A percentile compares a stretch with the other conserved stretches of the same genome.
Evolutionary conservation across 176 grass and related monocot genomes (phyloP).

Genomic region (Calamus simplicifolius): DNA sequence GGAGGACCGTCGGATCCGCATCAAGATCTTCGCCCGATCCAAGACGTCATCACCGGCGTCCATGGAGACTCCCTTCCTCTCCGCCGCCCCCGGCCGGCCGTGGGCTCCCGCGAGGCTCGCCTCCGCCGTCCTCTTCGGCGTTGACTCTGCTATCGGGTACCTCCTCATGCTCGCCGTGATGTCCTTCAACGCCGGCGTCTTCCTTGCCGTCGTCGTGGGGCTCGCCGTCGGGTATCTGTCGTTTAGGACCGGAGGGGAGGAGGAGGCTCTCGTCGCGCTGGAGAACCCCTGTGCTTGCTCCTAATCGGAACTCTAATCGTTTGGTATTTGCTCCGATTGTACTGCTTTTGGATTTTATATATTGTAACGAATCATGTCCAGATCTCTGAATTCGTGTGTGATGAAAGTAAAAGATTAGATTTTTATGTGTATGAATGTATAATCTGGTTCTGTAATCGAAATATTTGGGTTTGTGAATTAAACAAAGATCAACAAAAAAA

Average conservation of each 20-base stretch:
- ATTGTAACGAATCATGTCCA: too few relatives aligned
- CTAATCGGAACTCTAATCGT: conserved; percentile 5
- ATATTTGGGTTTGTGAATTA: too few relatives aligned
- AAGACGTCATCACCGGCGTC: conserved; percentile 30
- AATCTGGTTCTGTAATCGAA: too few relatives aligned
- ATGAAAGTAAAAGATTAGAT: too few relatives aligned
- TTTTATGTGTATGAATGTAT: too few relatives aligned
- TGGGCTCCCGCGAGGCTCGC: conserved; percentile 17
- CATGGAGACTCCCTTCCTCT: conserved; percentile 20
- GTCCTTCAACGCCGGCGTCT: conserved; percentile 94
- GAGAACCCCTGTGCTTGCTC: conserved; percentile 94
- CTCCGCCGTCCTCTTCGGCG: conserved; percentile 57
- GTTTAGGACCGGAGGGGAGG: conserved; percentile 69
- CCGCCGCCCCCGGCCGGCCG: background rate
- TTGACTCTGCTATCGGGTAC: conserved; percentile 81
- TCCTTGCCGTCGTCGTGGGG: conserved; percentile 62
- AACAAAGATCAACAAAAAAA: too few relatives aligned
- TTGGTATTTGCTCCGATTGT: too few relatives aligned
- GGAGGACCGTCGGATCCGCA: conserved; percentile 69
- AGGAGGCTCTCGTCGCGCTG: conserved; percentile 49
- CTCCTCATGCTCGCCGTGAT: conserved; percentile 96
- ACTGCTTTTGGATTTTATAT: too few relatives aligned
- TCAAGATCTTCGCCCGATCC: conserved; percentile 40
- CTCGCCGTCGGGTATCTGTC: conserved; percentile 68
- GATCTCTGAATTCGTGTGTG: too few relatives aligned